Percentiles rank a stretch among this genome's conserved stretches.
Evolutionary conservation across 148 eudicot genomes (phyloP).

Genomic region (Vaccinium darrowii): DNA sequence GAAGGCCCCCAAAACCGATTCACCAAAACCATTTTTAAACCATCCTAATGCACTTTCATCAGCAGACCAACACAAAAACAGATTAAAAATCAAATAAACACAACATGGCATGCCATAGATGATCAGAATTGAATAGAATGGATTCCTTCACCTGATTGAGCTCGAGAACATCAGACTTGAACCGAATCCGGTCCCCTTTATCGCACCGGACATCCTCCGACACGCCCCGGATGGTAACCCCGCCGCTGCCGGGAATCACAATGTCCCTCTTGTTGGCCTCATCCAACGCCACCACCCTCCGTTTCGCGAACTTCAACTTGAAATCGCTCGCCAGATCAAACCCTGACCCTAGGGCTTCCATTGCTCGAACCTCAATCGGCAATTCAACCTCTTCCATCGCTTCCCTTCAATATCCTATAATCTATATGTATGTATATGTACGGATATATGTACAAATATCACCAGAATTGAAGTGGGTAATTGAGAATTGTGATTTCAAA

Average conservation of each 20-base stretch:
- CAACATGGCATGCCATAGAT: neutral
- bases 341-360: slow-evolving; percentile 78
- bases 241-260: slow-evolving; percentile 55
- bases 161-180: slow-evolving; percentile 85
- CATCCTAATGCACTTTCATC: neutral
- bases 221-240: slow-evolving; percentile 49
- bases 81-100: neutral
- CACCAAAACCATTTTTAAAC: neutral
- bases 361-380: slow-evolving; percentile 53
- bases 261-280: slow-evolving; percentile 53
- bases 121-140: neutral
- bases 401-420: neutral
- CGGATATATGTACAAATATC: neutral
- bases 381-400: slow-evolving; percentile 23
- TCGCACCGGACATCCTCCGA: slow-evolving; percentile 76
- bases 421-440: neutral
- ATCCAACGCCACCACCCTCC: slow-evolving; percentile 63
- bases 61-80: neutral
- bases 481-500: neutral
- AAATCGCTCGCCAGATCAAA: slow-evolving; percentile 91
- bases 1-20: neutral
- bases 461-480: neutral
- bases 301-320: slow-evolving; percentile 73
- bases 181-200: slow-evolving; percentile 88
- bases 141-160: slow-evolving; percentile 68